Evolutionary conservation across 2,329 filamentous ascomycete genomes (phyloP), one percentile per base, ranked within the genome.

Genomic region (Phyllosticta capitalensis): DNA sequence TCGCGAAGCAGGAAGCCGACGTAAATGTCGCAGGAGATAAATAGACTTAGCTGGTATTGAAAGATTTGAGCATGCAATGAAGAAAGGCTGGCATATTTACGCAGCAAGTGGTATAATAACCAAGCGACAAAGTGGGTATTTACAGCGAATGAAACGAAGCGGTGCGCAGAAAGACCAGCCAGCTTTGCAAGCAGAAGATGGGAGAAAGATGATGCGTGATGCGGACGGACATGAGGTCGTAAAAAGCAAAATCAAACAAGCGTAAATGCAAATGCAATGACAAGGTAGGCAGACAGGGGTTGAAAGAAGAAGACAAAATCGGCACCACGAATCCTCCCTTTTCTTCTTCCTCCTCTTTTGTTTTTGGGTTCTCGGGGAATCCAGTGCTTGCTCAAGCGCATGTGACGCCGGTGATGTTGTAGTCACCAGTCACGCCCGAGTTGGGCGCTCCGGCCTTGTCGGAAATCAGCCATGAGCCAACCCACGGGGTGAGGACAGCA

Each of bases 391-490:
- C 7, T 59, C 26, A 59, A 33, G 30, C 45, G 21, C 58, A 59
- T 0, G 19, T 45, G 9, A 59, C 58, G 1, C 5, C 9, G 9
- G 58, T 59, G 48, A 59, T 48, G 45, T 59, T 59, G 48, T 52
- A 59, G 19, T 59, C 58, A 6, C 58, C 58, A 9, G 48, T 17
- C 1, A n/a, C 50, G 14, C 58, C 58, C 3, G 26, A 38, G 14
- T 52, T 28, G 3, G 58, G 52, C 10, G 26, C 12, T 12, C 20
- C 22, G 12, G 38, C 51, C 4, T 45, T 45, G 12, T 9, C 20
- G 7, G 58, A 55, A 20, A 48, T 28, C 19, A 59, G 49, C 58
- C 58, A 59, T 4, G 58, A 55, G 26, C 48, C 58, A 12, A 59
- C 53, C 58, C 58, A 59, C 10, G 53, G 14, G 3, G 55, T 24